Conservation (phyloP, 345 rosid genomes). For the Citrus sp. region DNA sequence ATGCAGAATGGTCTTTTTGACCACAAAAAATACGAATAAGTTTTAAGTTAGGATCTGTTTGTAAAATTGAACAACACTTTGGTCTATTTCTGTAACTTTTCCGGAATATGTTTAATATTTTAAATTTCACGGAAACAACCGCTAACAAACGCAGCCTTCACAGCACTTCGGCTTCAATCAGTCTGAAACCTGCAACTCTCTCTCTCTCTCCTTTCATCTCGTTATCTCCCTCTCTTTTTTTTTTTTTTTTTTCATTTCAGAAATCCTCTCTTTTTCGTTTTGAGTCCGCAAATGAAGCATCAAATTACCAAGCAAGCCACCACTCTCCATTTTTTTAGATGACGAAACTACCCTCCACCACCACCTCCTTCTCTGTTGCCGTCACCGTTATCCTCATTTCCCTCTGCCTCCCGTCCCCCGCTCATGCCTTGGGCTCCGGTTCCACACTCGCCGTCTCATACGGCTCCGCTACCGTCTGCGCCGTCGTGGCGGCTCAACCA, state of each 20-base stretch:
- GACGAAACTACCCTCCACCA: slow-evolving; percentile 38
- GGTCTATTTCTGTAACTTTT: neutral
- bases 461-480: slow-evolving; percentile 63
- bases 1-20: too few species aligned
- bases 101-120: neutral
- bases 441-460: slow-evolving; percentile 66
- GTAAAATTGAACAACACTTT: too few species aligned
- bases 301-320: slow-evolving; percentile 23
- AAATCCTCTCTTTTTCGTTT: neutral
- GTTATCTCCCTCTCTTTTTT: neutral
- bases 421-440: slow-evolving; percentile 57
- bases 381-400: slow-evolving; percentile 7
- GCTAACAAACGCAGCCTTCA: slow-evolving; percentile 15
- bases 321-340: slow-evolving; percentile 34
- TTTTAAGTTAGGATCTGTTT: too few species aligned
- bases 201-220: neutral
- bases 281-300: slow-evolving; percentile 48
- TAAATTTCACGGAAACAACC: neutral
- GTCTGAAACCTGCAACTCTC: slow-evolving; percentile 7
- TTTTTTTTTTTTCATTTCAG: neutral
- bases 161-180: neutral
- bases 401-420: slow-evolving; percentile 4
- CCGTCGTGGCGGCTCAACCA: slow-evolving; percentile 39
- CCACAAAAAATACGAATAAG: too few species aligned
- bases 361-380: slow-evolving; percentile 11